phyloP scores from a whole-genome alignment of 116 monocot genomes.

The Zostera marina region DNA sequence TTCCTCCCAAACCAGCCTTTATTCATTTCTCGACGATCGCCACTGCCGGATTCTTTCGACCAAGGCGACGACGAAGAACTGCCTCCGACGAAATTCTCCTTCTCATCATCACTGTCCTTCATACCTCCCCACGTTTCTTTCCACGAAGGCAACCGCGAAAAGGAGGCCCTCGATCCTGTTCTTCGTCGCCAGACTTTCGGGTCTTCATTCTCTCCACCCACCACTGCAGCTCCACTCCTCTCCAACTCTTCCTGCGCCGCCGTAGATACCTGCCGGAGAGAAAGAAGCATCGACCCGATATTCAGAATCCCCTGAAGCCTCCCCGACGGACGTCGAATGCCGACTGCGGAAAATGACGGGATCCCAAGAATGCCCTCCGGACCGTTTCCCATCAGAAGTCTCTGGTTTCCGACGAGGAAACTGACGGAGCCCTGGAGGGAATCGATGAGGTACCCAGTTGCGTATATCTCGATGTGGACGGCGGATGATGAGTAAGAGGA shows the following conservation, averaged over 20 bases:
- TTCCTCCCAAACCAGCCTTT: constrained; percentile 5
- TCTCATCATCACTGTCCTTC: not conserved
- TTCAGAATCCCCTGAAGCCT: constrained; percentile 68
- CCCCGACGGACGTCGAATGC: constrained; percentile 69
- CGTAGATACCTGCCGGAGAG: constrained; percentile 14
- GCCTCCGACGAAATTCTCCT: not conserved
- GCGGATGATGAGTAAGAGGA: constrained; percentile 35
- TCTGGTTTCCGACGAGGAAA: constrained; percentile 47
- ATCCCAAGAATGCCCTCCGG: constrained; percentile 6
- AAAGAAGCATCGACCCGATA: constrained; percentile 31
- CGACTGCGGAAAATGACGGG: constrained; percentile 51
- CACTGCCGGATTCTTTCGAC: not conserved
- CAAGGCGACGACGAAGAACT: not conserved
- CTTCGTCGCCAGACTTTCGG: constrained; percentile 1
- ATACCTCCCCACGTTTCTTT: not conserved
- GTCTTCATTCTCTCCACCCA: constrained; percentile 16
- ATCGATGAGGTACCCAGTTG: constrained; percentile 28
- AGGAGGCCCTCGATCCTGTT: not conserved
- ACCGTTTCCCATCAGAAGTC: constrained; percentile 19
- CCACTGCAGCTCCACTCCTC: constrained; percentile 16
- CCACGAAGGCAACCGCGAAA: not conserved
- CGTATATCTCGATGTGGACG: constrained; percentile 62
- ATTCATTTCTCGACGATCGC: too few species aligned
- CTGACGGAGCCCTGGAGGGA: constrained; percentile 58
- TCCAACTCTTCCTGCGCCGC: constrained; percentile 25